Percentiles rank a stretch among this genome's conserved stretches.
Evolutionary conservation across 208 protist genomes (phyloP).

Genomic region (Acanthamoeba sp.): DNA sequence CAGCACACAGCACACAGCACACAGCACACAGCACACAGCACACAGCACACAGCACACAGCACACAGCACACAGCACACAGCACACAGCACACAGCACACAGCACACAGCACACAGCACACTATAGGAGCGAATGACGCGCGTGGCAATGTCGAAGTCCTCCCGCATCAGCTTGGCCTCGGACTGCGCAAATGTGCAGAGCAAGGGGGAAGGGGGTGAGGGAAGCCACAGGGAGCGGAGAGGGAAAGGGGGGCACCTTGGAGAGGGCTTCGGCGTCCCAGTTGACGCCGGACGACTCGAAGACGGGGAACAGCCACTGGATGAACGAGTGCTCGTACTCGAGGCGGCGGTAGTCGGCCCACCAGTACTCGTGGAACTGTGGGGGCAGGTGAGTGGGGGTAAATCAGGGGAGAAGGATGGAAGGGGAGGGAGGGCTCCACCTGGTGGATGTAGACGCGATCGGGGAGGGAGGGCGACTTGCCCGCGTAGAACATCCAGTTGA

Average conservation of each 20-base stretch:
- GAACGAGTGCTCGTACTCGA: constrained; percentile 70
- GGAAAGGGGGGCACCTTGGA: constrained; percentile 23
- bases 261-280: constrained; percentile 71
- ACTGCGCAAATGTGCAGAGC: too few species aligned
- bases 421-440: background rate
- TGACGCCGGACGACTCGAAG: constrained; percentile 56
- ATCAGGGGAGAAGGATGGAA: background rate
- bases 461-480: constrained; percentile 36
- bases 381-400: background rate
- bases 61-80: too few species aligned
- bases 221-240: background rate
- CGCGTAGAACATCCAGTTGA: constrained; percentile 59
- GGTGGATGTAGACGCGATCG: constrained; percentile 34
- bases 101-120: background rate
- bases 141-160: constrained; percentile 56
- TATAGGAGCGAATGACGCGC: constrained; percentile 43
- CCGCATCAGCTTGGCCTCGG: constrained; percentile 41
- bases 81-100: too few species aligned
- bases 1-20: too few species aligned
- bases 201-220: too few species aligned
- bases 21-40: background rate
- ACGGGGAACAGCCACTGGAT: constrained; percentile 72
- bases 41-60: background rate
- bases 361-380: constrained; percentile 42
- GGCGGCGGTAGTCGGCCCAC: constrained; percentile 44